Conservation (phyloP, 257 asterid genomes). For the Ilex asprella region DNA sequence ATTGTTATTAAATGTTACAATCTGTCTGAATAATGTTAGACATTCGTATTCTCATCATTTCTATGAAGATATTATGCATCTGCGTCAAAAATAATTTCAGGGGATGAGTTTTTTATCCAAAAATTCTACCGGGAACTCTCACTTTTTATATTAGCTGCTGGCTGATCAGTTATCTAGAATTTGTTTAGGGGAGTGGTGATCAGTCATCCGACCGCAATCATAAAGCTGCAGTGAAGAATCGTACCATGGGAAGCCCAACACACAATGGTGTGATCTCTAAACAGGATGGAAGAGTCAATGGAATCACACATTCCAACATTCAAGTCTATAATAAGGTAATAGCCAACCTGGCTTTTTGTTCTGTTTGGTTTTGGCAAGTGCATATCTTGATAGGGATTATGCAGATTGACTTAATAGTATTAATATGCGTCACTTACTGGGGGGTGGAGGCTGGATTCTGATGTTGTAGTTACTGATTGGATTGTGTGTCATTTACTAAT, state of each 20-base stretch:
- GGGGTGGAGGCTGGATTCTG: no score
- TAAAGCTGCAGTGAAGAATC: constrained; percentile 42
- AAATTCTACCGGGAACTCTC: not conserved
- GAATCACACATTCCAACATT: constrained; percentile 19
- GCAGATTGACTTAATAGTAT: no score
- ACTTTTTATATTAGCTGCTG: constrained; percentile 8
- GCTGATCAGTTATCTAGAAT: constrained; percentile 21
- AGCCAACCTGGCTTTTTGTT: constrained; percentile 4
- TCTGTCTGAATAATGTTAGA: no score
- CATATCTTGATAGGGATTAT: no score
- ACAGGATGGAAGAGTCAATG: constrained; percentile 62
- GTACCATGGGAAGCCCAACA: constrained; percentile 51
- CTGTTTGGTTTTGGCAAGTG: not conserved
- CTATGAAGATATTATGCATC: no score
- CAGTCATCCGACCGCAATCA: constrained; percentile 57
- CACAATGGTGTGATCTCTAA: constrained; percentile 39
- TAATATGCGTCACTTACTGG: no score
- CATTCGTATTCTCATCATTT: no score
- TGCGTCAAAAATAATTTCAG: no score
- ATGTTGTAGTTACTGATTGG: no score
- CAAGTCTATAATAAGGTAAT: constrained; percentile 57
- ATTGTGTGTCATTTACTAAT: not conserved
- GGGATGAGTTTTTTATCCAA: no score
- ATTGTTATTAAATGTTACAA: no score
- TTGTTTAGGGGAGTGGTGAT: constrained; percentile 66